Percentiles rank a stretch among this genome's conserved stretches.
Conservation (phyloP, 768 basidiomycete species). For the Udeniomyces megalosporus region DNA sequence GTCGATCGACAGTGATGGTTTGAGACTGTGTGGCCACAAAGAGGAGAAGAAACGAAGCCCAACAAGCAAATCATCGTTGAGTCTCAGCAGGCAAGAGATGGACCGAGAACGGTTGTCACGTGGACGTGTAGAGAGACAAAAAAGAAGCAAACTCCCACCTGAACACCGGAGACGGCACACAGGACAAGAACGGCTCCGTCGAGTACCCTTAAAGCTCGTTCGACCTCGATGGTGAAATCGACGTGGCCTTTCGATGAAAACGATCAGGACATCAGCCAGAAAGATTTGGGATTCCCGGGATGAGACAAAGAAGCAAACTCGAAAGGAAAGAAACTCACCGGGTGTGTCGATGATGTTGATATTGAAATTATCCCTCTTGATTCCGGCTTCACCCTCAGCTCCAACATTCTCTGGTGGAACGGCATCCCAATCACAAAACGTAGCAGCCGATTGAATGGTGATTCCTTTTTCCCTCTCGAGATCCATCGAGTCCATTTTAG, state of each 20-base stretch:
- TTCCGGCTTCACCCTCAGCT: slow-evolving; percentile 14
- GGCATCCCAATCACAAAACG: slow-evolving; percentile 91
- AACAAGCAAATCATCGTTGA: too few species aligned
- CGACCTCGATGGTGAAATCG: slow-evolving; percentile 98
- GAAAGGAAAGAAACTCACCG: slow-evolving; percentile 43
- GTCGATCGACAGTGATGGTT: slow-evolving; percentile 96
- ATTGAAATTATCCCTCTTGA: slow-evolving; percentile 59
- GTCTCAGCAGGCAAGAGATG: too few species aligned
- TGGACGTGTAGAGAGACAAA: neutral
- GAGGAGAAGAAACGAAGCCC: neutral
- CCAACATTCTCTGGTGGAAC: slow-evolving; percentile 36
- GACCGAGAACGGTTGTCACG: too few species aligned
- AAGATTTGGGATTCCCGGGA: too few species aligned
- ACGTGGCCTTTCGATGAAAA: slow-evolving; percentile 83
- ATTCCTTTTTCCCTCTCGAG: slow-evolving; percentile 97
- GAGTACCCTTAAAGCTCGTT: slow-evolving; percentile 83
- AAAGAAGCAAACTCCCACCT: slow-evolving; percentile 38
- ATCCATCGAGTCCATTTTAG: slow-evolving; percentile 99
- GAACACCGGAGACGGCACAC: slow-evolving; percentile 93
- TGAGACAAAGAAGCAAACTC: neutral
- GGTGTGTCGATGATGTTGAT: slow-evolving; percentile 99
- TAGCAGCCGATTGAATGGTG: slow-evolving; percentile 96
- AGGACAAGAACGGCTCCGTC: slow-evolving; percentile 93
- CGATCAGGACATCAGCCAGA: neutral
- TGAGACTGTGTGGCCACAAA: slow-evolving; percentile 46